Evolutionary conservation across 345 rosid species (phyloP).

Genomic region (Aurinia saxatilis): DNA sequence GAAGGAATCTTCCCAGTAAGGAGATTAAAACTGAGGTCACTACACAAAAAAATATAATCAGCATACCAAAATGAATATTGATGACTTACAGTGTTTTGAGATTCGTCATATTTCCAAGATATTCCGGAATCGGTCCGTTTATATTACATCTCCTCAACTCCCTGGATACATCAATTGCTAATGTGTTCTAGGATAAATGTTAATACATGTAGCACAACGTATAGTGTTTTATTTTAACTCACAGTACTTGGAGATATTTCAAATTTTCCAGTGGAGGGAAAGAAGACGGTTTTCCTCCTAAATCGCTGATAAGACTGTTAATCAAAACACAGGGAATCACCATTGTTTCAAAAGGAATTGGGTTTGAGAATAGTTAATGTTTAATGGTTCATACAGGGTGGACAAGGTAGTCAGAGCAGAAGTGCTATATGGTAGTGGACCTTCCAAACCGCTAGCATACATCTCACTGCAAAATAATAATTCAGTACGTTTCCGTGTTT

Average conservation of each 20-base stretch:
- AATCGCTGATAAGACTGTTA: slow-evolving; percentile 60
- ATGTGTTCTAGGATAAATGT: too few species aligned
- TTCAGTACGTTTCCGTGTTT: too few species aligned
- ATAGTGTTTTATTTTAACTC: slow-evolving; percentile 28
- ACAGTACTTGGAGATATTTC: slow-evolving; percentile 49
- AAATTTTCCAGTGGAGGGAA: slow-evolving; percentile 40
- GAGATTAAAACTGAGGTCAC: neutral
- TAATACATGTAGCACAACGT: too few species aligned
- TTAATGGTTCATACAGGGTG: too few species aligned
- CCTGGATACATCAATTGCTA: neutral
- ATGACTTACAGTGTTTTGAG: neutral
- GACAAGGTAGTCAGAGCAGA: too few species aligned
- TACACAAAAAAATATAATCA: neutral
- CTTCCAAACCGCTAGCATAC: too few species aligned
- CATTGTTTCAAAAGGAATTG: too few species aligned
- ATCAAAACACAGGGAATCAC: too few species aligned
- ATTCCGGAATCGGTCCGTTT: neutral
- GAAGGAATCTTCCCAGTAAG: neutral
- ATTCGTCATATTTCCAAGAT: neutral
- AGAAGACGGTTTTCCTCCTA: slow-evolving; percentile 37
- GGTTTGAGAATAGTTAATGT: too few species aligned
- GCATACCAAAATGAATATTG: neutral
- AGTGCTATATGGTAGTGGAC: too few species aligned
- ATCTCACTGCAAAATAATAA: too few species aligned
- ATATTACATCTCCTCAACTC: neutral